Percentiles rank a stretch among this genome's conserved stretches.
These are phyloP conservation scores for Recurvomyces mirabilis DNA, from an alignment of 495 filamentous ascomycete species.

Conservation along the genomic window DNA sequence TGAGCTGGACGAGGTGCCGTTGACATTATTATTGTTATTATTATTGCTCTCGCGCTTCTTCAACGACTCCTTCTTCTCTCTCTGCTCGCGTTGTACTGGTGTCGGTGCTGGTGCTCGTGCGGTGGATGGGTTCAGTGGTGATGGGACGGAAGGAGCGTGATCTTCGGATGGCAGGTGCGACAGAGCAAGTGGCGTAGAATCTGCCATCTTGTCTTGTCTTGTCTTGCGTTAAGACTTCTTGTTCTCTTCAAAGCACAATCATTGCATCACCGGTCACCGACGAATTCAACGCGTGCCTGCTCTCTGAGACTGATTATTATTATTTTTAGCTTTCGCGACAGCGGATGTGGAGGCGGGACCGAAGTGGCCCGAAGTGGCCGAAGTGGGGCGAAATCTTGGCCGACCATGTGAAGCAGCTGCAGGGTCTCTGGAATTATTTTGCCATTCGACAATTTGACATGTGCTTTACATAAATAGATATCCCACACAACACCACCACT, in stretches of 20 bases:
- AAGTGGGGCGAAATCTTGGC: constrained; percentile 5
- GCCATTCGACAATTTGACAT: too few species aligned
- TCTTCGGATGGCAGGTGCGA: constrained; percentile 15
- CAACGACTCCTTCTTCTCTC: constrained; percentile 34
- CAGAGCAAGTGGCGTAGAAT: too few species aligned
- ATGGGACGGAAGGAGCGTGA: constrained; percentile 30
- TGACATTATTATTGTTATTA: constrained; percentile 32
- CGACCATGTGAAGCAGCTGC: too few species aligned
- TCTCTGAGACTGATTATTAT: too few species aligned
- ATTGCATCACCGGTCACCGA: too few species aligned
- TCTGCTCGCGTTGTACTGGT: constrained; percentile 27
- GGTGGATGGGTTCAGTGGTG: constrained; percentile 30
- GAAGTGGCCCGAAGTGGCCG: too few species aligned
- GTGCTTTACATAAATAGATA: too few species aligned
- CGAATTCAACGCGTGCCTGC: too few species aligned
- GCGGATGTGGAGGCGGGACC: neutral
- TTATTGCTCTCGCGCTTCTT: constrained; percentile 37
- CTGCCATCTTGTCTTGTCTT: too few species aligned
- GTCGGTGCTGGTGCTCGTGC: constrained; percentile 18
- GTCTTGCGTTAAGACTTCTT: too few species aligned
- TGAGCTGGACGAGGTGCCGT: constrained; percentile 1
- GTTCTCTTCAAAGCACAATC: too few species aligned
- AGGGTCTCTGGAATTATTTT: too few species aligned
- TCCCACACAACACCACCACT: neutral
- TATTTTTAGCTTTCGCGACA: neutral